Conservation (phyloP, 768 basidiomycete genomes). For the Lactifluus pinguis region DNA sequence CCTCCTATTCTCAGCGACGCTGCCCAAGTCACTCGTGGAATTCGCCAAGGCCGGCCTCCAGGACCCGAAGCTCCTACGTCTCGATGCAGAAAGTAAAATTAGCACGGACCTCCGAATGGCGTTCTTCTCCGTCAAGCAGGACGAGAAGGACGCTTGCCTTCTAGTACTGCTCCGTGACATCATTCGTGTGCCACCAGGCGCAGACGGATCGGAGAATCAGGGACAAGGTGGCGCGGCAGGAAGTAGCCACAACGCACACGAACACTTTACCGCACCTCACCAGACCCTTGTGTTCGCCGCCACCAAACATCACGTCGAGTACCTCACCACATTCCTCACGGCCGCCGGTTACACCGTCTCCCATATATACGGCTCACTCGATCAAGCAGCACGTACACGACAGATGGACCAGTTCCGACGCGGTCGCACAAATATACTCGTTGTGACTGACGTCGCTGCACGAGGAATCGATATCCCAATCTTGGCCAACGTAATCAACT, state of each 20-base stretch:
- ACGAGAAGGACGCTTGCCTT: conserved; percentile 90
- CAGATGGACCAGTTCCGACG: conserved; percentile 90
- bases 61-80: conserved; percentile 90
- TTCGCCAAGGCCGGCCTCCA: conserved; percentile 97
- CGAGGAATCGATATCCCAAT: conserved; percentile 97
- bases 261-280: conserved; percentile 57
- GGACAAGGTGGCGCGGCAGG: conserved; percentile 28
- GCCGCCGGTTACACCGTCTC: conserved; percentile 84
- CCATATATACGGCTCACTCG: conserved; percentile 91
- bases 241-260: conserved; percentile 41
- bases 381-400: conserved; percentile 78
- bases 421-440: conserved; percentile 71
- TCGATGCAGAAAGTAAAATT: conserved; percentile 95
- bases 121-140: conserved; percentile 86
- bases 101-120: conserved; percentile 89
- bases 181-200: conserved; percentile 66
- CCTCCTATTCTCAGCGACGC: conserved; percentile 90
- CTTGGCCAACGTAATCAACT: conserved; percentile 94
- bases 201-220: conserved; percentile 25
- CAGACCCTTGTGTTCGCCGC: conserved; percentile 94
- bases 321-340: conserved; percentile 67
- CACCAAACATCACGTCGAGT: conserved; percentile 98
- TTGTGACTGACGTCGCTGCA: conserved; percentile 97
- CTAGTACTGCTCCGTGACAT: conserved; percentile 79
- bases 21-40: conserved; percentile 92